Evolutionary conservation across 306 rosid genomes (phyloP).

Genomic region (Ammopiptanthus mongolicus): DNA sequence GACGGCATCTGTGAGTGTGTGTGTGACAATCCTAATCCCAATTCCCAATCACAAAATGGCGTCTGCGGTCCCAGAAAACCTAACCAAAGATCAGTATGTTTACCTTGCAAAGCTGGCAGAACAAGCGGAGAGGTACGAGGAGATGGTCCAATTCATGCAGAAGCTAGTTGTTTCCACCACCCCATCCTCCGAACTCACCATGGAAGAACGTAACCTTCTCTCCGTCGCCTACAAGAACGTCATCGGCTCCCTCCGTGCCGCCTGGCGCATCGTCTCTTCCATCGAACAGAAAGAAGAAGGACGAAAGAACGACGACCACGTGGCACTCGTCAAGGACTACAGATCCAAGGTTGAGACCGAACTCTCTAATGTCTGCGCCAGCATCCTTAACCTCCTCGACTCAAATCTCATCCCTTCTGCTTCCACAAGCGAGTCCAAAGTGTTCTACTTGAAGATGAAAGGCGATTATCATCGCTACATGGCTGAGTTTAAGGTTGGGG

Average conservation of each 20-base stretch:
- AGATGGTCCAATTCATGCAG: constrained; percentile 82
- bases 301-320: constrained; percentile 71
- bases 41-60: constrained; percentile 26
- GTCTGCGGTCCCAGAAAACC: constrained; percentile 48
- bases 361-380: constrained; percentile 48
- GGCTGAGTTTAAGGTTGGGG: constrained; percentile 65
- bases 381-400: constrained; percentile 45
- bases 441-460: constrained; percentile 73
- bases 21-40: neutral
- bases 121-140: constrained; percentile 78
- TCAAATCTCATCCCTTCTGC: constrained; percentile 61
- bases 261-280: constrained; percentile 73
- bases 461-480: constrained; percentile 74
- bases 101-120: constrained; percentile 69
- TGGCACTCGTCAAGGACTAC: constrained; percentile 46
- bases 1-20: neutral
- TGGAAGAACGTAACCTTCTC: constrained; percentile 66
- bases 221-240: constrained; percentile 78
- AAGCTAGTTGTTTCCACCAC: constrained; percentile 58
- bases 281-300: constrained; percentile 75
- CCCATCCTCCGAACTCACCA: constrained; percentile 60
- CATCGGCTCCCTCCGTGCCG: constrained; percentile 69
- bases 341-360: constrained; percentile 74
- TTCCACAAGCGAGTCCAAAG: constrained; percentile 49
- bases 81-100: constrained; percentile 57